phyloP scores from a whole-genome alignment of 1,284 basidiomycete genomes.

The Irpex sp. region DNA sequence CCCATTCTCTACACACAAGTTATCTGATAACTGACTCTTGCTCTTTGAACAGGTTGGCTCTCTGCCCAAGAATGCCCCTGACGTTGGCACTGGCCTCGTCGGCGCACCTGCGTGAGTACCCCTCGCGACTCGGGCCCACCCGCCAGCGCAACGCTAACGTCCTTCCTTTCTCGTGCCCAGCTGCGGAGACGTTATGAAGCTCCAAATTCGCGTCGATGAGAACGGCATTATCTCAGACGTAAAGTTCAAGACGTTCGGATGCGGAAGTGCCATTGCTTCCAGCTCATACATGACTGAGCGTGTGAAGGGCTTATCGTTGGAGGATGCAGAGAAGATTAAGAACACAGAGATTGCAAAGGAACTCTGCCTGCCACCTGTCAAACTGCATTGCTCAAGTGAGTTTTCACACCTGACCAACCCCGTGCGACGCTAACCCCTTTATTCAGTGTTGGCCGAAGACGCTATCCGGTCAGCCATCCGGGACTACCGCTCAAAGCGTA shows the following conservation, averaged over 20 bases:
- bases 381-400: conserved; percentile 86
- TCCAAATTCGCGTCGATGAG: conserved; percentile 97
- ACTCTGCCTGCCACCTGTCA: conserved; percentile 93
- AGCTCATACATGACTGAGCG: conserved; percentile 98
- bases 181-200: conserved; percentile 96
- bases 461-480: conserved; percentile 95
- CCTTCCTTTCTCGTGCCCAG: conserved; percentile 33
- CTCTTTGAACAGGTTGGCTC: conserved; percentile 77
- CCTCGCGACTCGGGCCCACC: conserved; percentile 4
- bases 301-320: conserved; percentile 91
- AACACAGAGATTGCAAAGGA: conserved; percentile 99
- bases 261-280: conserved; percentile 96
- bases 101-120: conserved; percentile 93
- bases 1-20: conserved; percentile 19
- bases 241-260: conserved; percentile 98
- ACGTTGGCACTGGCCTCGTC: conserved; percentile 97
- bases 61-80: conserved; percentile 84
- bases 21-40: conserved; percentile 53
- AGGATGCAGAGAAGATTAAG: conserved; percentile 94
- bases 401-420: conserved; percentile 23
- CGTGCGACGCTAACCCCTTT: conserved; percentile 13
- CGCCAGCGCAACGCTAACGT: conserved; percentile 14
- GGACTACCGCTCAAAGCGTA: conserved; percentile 84
- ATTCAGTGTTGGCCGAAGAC: conserved; percentile 91
- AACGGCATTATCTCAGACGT: conserved; percentile 95